phyloP scores from a whole-genome alignment of 2,329 filamentous ascomycete species.

The Nigrospora osmanthi region DNA sequence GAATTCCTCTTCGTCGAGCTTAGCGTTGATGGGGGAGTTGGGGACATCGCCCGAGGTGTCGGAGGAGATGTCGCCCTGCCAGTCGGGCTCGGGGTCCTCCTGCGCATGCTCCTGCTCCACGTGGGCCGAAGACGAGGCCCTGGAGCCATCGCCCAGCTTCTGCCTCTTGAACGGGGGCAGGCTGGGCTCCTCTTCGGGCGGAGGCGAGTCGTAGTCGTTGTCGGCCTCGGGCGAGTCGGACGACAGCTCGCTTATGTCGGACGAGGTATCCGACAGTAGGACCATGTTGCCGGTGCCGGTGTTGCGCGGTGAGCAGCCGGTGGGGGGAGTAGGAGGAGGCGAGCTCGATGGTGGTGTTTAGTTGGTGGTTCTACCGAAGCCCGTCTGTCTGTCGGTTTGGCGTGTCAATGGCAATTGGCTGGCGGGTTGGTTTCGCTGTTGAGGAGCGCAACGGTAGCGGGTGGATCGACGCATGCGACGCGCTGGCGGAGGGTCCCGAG shows the following conservation, averaged over 20 bases:
- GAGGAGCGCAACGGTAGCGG: no score
- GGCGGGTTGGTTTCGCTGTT: no score
- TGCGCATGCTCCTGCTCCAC: conserved; percentile 28
- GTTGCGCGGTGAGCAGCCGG: no score
- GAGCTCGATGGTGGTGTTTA: no score
- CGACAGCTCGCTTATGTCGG: conserved; percentile 21
- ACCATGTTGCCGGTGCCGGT: conserved; percentile 4
- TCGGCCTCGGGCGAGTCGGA: conserved; percentile 22
- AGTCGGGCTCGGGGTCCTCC: conserved; percentile 17
- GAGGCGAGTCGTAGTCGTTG: conserved; percentile 12
- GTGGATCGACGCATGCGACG: no score
- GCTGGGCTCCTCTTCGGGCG: conserved; percentile 2
- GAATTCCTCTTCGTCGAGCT: conserved; percentile 66
- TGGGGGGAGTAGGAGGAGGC: no score
- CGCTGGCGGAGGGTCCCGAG: no score
- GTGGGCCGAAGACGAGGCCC: conserved; percentile 41
- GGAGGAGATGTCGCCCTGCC: conserved; percentile 69
- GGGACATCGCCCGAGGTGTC: conserved; percentile 85
- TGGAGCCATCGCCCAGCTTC: conserved; percentile 24
- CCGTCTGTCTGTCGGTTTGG: no score
- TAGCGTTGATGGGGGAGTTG: conserved; percentile 58
- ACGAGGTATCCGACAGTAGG: conserved; percentile 20
- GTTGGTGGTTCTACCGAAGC: no score
- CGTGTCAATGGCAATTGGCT: no score
- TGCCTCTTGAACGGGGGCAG: conserved; percentile 26